Conservation (phyloP, 495 filamentous ascomycete species). For the Lindgomyces ingoldianus region DNA sequence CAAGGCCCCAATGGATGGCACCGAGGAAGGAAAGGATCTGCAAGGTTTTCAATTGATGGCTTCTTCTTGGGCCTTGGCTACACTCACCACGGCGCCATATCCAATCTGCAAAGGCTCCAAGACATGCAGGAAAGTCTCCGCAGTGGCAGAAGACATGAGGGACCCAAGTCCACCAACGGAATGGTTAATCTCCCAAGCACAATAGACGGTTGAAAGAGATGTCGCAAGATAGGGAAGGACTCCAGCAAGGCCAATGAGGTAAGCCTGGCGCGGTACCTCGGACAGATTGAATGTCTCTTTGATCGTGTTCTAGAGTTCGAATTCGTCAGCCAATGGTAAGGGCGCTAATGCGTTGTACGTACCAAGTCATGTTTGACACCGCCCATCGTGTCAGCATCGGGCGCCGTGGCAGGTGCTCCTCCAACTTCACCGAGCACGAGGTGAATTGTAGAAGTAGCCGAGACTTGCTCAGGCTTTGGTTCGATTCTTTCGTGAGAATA, state of each 20-base stretch:
- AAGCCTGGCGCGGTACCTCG: slow-evolving; percentile 77
- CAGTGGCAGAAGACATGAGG: slow-evolving; percentile 69
- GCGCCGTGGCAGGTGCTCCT: too few species aligned
- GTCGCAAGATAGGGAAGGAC: slow-evolving; percentile 89
- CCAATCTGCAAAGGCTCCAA: slow-evolving; percentile 91
- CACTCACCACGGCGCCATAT: slow-evolving; percentile 84
- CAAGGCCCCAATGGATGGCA: slow-evolving; percentile 91
- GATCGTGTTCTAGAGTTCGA: slow-evolving; percentile 63
- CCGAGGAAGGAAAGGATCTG: slow-evolving; percentile 95
- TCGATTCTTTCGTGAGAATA: slow-evolving; percentile 54
- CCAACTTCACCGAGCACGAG: slow-evolving; percentile 55
- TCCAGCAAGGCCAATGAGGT: slow-evolving; percentile 81
- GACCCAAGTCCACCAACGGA: slow-evolving; percentile 58
- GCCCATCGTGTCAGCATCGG: slow-evolving; percentile 60
- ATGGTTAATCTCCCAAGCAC: slow-evolving; percentile 59
- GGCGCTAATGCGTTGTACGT: slow-evolving; percentile 40
- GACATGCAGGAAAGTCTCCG: slow-evolving; percentile 70
- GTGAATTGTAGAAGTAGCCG: slow-evolving; percentile 57
- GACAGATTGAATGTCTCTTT: slow-evolving; percentile 82
- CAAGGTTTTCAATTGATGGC: not conserved
- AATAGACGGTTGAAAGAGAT: slow-evolving; percentile 81
- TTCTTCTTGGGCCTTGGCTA: not conserved
- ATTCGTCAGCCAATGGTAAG: not conserved
- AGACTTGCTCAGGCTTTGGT: slow-evolving; percentile 59
- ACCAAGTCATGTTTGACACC: slow-evolving; percentile 76